Evolutionary conservation across 2,329 filamentous ascomycete genomes (phyloP), one percentile per base, ranked within the genome.

Genomic region (Fusarium multiceps): DNA sequence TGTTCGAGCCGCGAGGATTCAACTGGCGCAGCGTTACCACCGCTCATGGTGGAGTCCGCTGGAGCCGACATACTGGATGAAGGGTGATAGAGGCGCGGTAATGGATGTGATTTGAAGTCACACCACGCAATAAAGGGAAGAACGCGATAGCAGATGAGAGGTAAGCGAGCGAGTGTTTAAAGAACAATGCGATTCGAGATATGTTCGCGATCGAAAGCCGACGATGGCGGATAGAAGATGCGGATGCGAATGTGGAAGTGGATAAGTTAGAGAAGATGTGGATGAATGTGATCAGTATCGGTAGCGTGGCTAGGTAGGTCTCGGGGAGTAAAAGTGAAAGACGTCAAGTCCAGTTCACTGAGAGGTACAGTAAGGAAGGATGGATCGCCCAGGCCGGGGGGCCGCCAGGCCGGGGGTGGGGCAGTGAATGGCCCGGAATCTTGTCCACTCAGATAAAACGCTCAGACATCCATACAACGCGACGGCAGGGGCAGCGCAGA

Each of bases 21-120:
- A 68, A 72, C 73, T 57, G 68, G 59, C 62, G 69, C 61, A 63
- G 72, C 55, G 55, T 77, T 78, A 68, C 73, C 76, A 72, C 77
- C 75, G 61, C 64, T 75, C 73, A 74, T 77, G 71, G 75, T 75
- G 68, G 76, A 69, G 67, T 80, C 77, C 74, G 75, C 65, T 61
- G 75, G 63, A 68, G 77, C 75, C 71, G 75, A 76, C 76, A 78
- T 79, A 70, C 60, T 75, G 55, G 56, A 49, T 66, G 55, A 68
- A 68, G 53, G 63, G 55, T 55, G 53, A 63, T 55, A 47, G 28
- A 34, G 60, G 57, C 64, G 67, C 58, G 64, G 61, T 67, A 55
- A 63, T 67, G 64, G 69, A 68, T 68, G 59, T 68, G 61, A 68
- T 49, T 69, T 71, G 65, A 69, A 67, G 71, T 68, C 72, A 72